Evolutionary conservation across 352 stramenopile species (phyloP), one percentile per base, ranked within the genome.

Genomic region (Vaucheria bursata): DNA sequence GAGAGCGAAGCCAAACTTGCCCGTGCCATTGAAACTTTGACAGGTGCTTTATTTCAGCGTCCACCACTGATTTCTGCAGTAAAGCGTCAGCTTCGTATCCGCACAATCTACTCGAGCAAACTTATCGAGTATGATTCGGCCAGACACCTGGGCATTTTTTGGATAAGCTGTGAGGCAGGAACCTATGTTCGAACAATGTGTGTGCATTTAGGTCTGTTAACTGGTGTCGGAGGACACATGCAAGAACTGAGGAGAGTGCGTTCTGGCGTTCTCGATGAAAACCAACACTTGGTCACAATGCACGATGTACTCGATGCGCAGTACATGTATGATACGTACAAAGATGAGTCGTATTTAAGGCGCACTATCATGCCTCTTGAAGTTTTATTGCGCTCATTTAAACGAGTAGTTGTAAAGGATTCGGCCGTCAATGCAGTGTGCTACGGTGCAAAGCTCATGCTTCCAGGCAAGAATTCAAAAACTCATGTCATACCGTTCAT

Each of bases 381-480:
- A 85, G 72, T 98, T 36, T 88, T 99, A 36, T 88, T 99, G 8
- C 97, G 92, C 37, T 97, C 93, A 36, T 98, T 97, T 90, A 99
- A 99, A 89, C 91, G 96, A 29, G 92, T 99, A 36, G 96, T 99
- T 33, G 96, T 99, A 12, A 99, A 99, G 89, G 97, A 99, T 88
- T 97, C 88, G 34, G 96, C 94, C 7, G 95, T 99, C 1, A 99
- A 99, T 87, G 96, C 97, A 33, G 98, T 99, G 84, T 99, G 97
- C 87, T 99, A 99, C 87, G 97, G 97, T 53, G 97, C 97, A 78
- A 99, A 99, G 89, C 94, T 99, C 69, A 99, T 99, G 96, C 94
- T 99, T 66, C 97, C 97, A 0, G 97, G 97, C 81, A n/a, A n/a
- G n/a, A n/a, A n/a, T n/a, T n/a, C n/a, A n/a, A n/a, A n/a, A n/a